Evolutionary conservation across 805 yeast genomes (phyloP).

Genomic region (Wickerhamiella sergipiensis): DNA sequence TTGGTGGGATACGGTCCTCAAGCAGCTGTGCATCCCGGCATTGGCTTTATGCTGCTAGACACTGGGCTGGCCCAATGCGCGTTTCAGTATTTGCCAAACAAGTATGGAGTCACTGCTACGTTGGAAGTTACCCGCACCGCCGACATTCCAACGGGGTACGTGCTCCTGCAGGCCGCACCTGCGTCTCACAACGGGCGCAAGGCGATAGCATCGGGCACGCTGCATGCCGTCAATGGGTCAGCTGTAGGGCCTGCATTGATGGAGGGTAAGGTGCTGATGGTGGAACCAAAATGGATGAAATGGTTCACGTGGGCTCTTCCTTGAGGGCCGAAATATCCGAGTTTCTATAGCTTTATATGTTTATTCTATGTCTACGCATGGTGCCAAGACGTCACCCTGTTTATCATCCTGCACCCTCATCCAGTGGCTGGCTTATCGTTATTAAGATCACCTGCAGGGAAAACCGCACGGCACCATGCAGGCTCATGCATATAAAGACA

Average conservation of each 20-base stretch:
- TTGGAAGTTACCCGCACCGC: conserved; percentile 37
- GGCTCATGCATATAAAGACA: background rate
- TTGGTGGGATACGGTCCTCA: conserved; percentile 21
- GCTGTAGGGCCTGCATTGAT: conserved; percentile 31
- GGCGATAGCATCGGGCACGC: conserved; percentile 50
- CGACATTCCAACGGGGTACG: conserved; percentile 40
- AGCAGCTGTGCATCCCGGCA: conserved; percentile 63
- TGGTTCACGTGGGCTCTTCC: conserved; percentile 36
- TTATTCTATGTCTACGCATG: too few species aligned
- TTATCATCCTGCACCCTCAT: too few species aligned
- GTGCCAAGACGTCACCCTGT: too few species aligned
- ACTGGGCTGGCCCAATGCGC: conserved; percentile 63
- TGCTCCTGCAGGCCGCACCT: conserved; percentile 53
- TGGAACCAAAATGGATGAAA: conserved; percentile 82
- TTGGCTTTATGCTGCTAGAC: conserved; percentile 64
- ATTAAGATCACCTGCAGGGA: background rate
- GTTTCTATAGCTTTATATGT: too few species aligned
- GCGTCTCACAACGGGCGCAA: conserved; percentile 54
- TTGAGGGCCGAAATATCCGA: too few species aligned
- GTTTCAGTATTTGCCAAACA: conserved; percentile 58
- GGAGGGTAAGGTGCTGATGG: conserved; percentile 53
- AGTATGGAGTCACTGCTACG: conserved; percentile 75
- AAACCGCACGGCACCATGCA: background rate
- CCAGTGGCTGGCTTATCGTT: background rate
- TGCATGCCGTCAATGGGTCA: conserved; percentile 32